Base-by-base conservation (phyloP, 2,329 filamentous ascomycete species). In the Neoascochyta sp. region DNA sequence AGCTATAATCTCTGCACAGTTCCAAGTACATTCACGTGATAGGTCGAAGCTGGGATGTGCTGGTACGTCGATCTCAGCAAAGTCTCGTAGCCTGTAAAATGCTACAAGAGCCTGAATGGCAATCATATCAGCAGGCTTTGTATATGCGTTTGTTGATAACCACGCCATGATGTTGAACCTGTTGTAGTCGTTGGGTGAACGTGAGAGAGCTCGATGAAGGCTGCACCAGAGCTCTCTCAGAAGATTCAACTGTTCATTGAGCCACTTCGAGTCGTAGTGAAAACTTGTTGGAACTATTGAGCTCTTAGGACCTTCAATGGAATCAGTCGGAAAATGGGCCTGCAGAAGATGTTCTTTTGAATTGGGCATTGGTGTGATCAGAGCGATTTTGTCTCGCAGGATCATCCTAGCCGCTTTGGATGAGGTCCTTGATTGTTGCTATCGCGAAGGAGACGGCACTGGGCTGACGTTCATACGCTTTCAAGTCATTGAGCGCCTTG, bases 131-230 rank as follows among this genome's bases (percentile, higher is more conserved):
- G 42, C 47, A 4, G 32, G 13, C 9, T 39, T 10, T 2, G 49
- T 32, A 27, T 47, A 62, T 9, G 52, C 47, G 32, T 49, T 27
- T 0, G 53, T 52, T 1, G 53, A 47, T 1, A 60, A 32, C 46
- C 50, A 60, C 3, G 47, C 43, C 17, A 43, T 33, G 0, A 60
- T 28, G 12, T 46, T 30, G 25, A 45, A 60, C n/a, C 30, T 41
- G 10, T 48, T 48, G 18, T 16, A 28, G 2, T 3, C 9, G 2
- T 15, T 4, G 9, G 32, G 9, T 3, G 14, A n/a, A 4, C 3
- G 16, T 1, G 41, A 22, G 1, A 59, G 18, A 7, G 12, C 13
- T 4, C 16, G n/a, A 16, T 60, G 54, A 2, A 58, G 22, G 8
- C 17, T 32, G 27, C 54, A 58, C 54, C 48, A 60, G 6, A 30